A percentile compares a stretch with the other conserved stretches of the same genome.
These are phyloP conservation scores for Selaginella tamariscina DNA, from an alignment of 75 land plant species.

Conservation along the genomic window DNA sequence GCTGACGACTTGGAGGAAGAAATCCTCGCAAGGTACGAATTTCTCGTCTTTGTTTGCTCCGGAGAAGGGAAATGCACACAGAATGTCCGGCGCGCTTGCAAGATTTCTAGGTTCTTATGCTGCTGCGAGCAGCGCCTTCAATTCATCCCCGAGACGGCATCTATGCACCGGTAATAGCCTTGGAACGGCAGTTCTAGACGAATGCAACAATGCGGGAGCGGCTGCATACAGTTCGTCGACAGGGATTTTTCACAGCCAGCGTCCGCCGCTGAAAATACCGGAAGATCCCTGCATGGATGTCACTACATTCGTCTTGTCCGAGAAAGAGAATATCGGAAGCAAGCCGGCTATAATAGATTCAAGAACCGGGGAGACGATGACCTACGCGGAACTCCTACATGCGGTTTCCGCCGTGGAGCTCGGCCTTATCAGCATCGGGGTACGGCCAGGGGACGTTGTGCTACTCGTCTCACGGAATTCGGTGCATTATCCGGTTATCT, in stretches of 20 bases:
- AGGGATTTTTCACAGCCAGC: neutral
- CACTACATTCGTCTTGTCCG: neutral
- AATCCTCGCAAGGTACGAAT: neutral
- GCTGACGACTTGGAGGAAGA: neutral
- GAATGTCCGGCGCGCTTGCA: neutral
- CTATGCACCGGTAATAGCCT: neutral
- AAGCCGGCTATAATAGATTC: conserved; percentile 45
- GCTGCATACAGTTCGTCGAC: neutral
- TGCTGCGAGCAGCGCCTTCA: too few species aligned
- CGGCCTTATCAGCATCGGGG: conserved; percentile 30
- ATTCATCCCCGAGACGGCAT: neutral
- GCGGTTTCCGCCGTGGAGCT: conserved; percentile 34
- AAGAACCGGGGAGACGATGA: conserved; percentile 34
- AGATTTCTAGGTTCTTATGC: neutral
- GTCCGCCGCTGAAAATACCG: neutral
- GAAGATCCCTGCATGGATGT: neutral
- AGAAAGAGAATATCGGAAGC: neutral
- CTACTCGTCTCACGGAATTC: conserved; percentile 49
- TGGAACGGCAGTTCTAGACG: neutral
- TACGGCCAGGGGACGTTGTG: conserved; percentile 41
- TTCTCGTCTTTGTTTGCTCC: neutral
- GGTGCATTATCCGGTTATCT: conserved; percentile 41
- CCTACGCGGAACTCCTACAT: conserved; percentile 32
- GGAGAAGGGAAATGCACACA: neutral
- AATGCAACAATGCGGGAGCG: neutral